phyloP scores from a whole-genome alignment of 352 stramenopile species.

The Pythium aphanidermatum region DNA sequence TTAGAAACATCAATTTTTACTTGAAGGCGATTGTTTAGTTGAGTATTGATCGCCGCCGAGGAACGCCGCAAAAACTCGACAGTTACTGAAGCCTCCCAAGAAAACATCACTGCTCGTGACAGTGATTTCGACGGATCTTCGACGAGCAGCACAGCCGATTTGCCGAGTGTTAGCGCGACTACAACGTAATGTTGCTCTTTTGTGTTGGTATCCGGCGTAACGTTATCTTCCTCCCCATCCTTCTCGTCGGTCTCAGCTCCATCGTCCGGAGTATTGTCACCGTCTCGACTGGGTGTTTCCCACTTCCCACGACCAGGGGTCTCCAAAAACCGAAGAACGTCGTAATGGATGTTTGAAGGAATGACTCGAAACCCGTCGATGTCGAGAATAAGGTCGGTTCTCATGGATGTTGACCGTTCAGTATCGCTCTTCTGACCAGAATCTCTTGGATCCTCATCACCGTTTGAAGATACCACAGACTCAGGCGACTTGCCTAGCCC shows the following conservation, averaged over 20 bases:
- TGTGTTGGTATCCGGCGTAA: slow-evolving; percentile 29
- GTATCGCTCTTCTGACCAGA: background rate
- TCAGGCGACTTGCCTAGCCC: slow-evolving; percentile 6
- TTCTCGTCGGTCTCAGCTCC: background rate
- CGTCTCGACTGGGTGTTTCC: too few relatives aligned
- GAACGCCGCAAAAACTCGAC: slow-evolving; percentile 54
- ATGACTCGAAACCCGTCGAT: slow-evolving; percentile 73
- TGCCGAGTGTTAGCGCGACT: slow-evolving; percentile 55
- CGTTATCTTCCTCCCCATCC: slow-evolving; percentile 1
- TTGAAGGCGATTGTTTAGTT: slow-evolving; percentile 48
- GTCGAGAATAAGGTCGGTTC: slow-evolving; percentile 66
- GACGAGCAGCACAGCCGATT: slow-evolving; percentile 62
- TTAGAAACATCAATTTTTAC: slow-evolving; percentile 55
- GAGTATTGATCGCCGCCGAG: slow-evolving; percentile 12
- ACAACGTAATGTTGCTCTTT: slow-evolving; percentile 22
- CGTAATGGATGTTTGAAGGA: slow-evolving; percentile 77
- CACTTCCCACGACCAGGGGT: slow-evolving; percentile 14
- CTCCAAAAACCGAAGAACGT: slow-evolving; percentile 69
- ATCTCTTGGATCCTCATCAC: background rate
- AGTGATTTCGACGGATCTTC: slow-evolving; percentile 63
- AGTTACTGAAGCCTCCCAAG: slow-evolving; percentile 61
- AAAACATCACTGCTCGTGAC: slow-evolving; percentile 76
- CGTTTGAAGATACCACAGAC: background rate
- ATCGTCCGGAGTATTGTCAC: too few relatives aligned
- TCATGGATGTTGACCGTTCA: slow-evolving; percentile 11